Conservation (phyloP, 148 eudicot genomes). For the Fagopyrum tataricum region DNA sequence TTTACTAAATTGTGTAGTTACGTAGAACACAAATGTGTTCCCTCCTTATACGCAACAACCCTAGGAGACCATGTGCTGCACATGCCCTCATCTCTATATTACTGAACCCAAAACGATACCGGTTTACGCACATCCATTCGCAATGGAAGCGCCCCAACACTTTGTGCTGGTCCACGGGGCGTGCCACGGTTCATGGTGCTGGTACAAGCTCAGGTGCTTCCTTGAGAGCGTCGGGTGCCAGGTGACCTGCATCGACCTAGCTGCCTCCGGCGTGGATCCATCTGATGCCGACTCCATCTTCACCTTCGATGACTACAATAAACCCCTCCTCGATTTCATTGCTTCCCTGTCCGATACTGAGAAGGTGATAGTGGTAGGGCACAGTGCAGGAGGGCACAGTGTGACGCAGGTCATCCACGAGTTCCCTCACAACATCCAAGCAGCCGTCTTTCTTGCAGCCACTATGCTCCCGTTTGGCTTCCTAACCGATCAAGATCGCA, state of each 20-base stretch:
- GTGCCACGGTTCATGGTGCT: constrained; percentile 79
- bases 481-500: constrained; percentile 4
- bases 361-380: constrained; percentile 85
- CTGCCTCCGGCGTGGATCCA: constrained; percentile 48
- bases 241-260: constrained; percentile 69
- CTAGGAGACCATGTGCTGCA: too few relatives aligned
- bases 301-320: constrained; percentile 53
- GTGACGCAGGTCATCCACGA: constrained; percentile 56
- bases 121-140: too few relatives aligned
- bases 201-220: constrained; percentile 63
- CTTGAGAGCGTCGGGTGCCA: constrained; percentile 53
- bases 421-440: constrained; percentile 47
- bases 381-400: constrained; percentile 85
- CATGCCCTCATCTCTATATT: too few relatives aligned
- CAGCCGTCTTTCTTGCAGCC: constrained; percentile 61
- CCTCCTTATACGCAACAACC: too few relatives aligned
- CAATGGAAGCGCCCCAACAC: constrained; percentile 22
- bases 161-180: constrained; percentile 72
- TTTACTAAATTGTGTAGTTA: too few relatives aligned
- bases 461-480: constrained; percentile 67
- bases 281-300: constrained; percentile 32
- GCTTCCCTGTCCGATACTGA: constrained; percentile 29
- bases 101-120: too few relatives aligned
- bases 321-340: constrained; percentile 53
- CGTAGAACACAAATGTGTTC: too few relatives aligned